Conservation (phyloP, 176 grass and related monocot genomes). For the Alloteropsis semialata region DNA sequence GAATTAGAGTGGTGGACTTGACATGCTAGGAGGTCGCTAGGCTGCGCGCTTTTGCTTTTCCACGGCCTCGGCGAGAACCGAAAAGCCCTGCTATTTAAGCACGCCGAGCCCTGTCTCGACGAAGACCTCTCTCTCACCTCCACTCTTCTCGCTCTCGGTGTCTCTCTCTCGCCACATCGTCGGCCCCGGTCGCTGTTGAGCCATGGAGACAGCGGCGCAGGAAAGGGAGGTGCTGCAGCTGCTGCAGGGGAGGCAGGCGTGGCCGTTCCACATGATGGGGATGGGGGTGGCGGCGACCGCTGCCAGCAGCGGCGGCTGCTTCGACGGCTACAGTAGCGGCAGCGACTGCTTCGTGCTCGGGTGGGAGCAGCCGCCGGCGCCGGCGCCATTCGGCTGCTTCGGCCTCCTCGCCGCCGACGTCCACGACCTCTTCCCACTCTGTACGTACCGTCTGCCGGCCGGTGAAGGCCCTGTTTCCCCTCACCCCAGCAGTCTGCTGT, state of each 20-base stretch:
- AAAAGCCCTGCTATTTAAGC: conserved; percentile 78
- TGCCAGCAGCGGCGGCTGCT: not conserved
- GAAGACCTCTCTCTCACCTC: not conserved
- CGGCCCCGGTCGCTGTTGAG: not conserved
- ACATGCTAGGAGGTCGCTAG: not conserved
- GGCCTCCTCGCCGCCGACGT: conserved; percentile 32
- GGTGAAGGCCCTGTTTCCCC: not conserved
- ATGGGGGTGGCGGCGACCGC: not conserved
- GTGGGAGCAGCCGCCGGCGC: conserved; percentile 40
- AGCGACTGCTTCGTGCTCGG: conserved; percentile 40
- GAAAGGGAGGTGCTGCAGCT: conserved; percentile 33
- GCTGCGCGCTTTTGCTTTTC: conserved; percentile 26
- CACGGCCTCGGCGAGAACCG: not conserved
- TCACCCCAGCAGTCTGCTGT: not conserved
- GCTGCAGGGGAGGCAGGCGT: conserved; percentile 41
- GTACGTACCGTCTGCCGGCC: conserved; percentile 18
- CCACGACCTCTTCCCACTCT: conserved; percentile 61
- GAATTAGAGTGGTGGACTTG: not conserved
- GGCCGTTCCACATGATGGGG: conserved; percentile 43
- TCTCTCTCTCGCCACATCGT: not conserved
- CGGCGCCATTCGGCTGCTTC: conserved; percentile 26
- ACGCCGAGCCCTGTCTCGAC: conserved; percentile 5
- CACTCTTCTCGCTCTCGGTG: not conserved
- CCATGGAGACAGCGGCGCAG: conserved; percentile 41
- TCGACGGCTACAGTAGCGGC: conserved; percentile 2